Percentiles rank a stretch among this genome's conserved stretches.
Evolutionary conservation across 331 rosid genomes (phyloP).

Genomic region (Malus hybrid): DNA sequence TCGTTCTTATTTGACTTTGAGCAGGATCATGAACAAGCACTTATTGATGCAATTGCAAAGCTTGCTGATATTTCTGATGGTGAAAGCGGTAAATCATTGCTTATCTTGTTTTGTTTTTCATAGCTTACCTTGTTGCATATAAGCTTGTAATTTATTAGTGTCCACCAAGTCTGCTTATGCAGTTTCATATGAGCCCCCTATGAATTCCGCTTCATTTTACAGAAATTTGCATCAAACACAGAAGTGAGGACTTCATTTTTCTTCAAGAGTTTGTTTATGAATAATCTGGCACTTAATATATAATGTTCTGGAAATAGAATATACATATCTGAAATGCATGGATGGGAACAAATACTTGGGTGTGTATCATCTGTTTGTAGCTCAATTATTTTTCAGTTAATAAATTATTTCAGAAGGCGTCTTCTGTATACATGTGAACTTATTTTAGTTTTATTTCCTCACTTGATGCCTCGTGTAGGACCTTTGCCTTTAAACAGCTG

Average conservation of each 20-base stretch:
- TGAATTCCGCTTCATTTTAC: not conserved
- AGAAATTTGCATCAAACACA: not conserved
- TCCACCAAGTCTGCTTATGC: not conserved
- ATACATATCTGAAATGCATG: too few species aligned
- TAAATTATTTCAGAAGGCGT: not conserved
- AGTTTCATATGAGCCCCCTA: not conserved
- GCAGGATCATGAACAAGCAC: slow-evolving; percentile 94
- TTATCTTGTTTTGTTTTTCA: slow-evolving; percentile 4
- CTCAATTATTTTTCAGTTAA: not conserved
- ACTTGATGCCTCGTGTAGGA: slow-evolving; percentile 9
- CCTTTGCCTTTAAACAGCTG: slow-evolving; percentile 34
- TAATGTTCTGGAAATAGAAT: too few species aligned
- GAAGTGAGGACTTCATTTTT: not conserved
- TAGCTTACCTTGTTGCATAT: not conserved
- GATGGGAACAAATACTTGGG: not conserved
- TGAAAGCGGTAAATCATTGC: slow-evolving; percentile 57
- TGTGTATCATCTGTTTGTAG: not conserved
- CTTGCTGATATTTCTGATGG: slow-evolving; percentile 72
- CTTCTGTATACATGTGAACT: not conserved
- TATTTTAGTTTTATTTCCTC: not conserved
- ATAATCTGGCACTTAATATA: too few species aligned
- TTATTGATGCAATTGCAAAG: slow-evolving; percentile 71
- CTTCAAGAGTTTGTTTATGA: too few species aligned
- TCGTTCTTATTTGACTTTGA: not conserved
- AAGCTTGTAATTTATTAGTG: not conserved